Percentiles rank a stretch among this genome's conserved stretches.
Evolutionary conservation across 768 basidiomycete genomes (phyloP).

Genomic region (Tulasnella sp.): DNA sequence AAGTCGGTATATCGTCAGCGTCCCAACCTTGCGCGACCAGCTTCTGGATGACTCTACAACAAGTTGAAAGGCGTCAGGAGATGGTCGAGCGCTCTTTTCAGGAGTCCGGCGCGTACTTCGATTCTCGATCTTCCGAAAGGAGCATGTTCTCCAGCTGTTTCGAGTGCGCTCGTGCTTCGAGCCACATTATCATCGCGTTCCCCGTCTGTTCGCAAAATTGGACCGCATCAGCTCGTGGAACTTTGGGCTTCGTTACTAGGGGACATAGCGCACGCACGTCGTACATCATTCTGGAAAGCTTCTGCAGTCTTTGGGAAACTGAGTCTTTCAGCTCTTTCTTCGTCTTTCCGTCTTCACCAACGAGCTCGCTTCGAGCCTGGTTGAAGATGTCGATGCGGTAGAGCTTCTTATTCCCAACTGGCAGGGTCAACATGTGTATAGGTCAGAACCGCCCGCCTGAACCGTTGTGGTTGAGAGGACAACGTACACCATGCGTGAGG

Average conservation of each 20-base stretch:
- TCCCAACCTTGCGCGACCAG: slow-evolving; percentile 33
- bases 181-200: neutral
- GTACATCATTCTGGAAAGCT: neutral
- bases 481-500: neutral
- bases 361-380: neutral
- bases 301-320: neutral
- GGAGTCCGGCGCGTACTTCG: neutral
- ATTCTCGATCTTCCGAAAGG: neutral
- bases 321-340: neutral
- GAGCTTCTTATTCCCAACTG: neutral
- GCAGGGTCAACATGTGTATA: neutral
- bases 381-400: neutral
- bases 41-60: slow-evolving; percentile 26
- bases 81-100: neutral
- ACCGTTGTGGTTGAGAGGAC: neutral
- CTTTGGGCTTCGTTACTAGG: neutral
- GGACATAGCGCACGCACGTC: neutral
- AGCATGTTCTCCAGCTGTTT: neutral
- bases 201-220: slow-evolving; percentile 13
- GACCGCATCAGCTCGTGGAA: neutral
- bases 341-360: neutral
- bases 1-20: slow-evolving; percentile 1
- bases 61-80: neutral
- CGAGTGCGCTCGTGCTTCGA: neutral
- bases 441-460: neutral